A percentile compares a stretch with the other conserved stretches of the same genome.
Conservation (phyloP, 768 basidiomycete genomes). For the Calocybe indica region DNA sequence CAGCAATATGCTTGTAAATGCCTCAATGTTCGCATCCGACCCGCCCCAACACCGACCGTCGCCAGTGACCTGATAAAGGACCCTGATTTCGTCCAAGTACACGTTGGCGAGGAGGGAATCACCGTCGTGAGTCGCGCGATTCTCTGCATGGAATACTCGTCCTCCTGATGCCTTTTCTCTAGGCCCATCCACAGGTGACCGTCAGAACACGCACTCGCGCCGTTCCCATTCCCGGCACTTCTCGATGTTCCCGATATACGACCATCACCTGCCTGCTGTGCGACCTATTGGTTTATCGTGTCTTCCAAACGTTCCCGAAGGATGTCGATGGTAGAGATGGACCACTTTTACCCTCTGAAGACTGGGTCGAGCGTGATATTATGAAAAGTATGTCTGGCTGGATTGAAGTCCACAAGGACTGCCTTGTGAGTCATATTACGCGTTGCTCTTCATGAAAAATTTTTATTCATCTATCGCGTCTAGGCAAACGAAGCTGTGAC, state of each 20-base stretch:
- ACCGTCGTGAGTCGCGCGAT: conserved; percentile 42
- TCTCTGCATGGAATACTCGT: conserved; percentile 3
- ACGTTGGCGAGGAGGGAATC: conserved; percentile 65
- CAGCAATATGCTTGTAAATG: conserved; percentile 56
- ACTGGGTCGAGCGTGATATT: conserved; percentile 72
- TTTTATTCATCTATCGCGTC: conserved; percentile 9
- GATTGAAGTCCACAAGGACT: conserved; percentile 64
- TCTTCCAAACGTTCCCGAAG: conserved; percentile 49
- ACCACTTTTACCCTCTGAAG: conserved; percentile 62
- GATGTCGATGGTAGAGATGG: conserved; percentile 59
- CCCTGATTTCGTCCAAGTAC: conserved; percentile 44
- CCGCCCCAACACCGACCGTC: conserved; percentile 24
- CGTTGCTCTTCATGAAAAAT: conserved; percentile 4
- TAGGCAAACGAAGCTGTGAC: conserved; percentile 34
- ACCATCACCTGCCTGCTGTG: conserved; percentile 69
- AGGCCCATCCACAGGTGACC: conserved; percentile 70
- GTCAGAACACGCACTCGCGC: conserved; percentile 52
- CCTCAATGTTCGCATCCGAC: conserved; percentile 59
- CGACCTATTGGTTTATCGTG: conserved; percentile 60
- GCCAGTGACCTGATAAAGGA: conserved; percentile 27
- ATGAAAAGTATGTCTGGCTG: conserved; percentile 65
- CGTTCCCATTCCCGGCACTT: conserved; percentile 33
- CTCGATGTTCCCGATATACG: conserved; percentile 52
- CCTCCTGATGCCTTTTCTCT: conserved; percentile 10
- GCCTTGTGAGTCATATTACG: conserved; percentile 47